phyloP scores from a whole-genome alignment of 352 stramenopile genomes.

The Pythium apleroticum region DNA sequence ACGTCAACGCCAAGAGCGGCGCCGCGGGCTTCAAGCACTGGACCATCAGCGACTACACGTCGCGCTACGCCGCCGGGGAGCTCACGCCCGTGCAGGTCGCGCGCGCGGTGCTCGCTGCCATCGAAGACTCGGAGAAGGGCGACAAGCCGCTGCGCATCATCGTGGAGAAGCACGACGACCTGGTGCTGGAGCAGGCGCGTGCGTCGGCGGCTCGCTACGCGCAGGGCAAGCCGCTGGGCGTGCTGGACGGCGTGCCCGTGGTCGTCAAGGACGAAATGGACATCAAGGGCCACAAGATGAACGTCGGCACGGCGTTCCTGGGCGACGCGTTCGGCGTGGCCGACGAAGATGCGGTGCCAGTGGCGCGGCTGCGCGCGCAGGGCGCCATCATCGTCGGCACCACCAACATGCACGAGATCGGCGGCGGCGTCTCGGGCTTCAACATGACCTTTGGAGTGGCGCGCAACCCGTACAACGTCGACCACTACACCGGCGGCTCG shows the following conservation, averaged over 20 bases:
- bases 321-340: slow-evolving; percentile 45
- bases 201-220: slow-evolving; percentile 72
- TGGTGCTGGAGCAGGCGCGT: slow-evolving; percentile 66
- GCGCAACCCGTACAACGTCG: slow-evolving; percentile 85
- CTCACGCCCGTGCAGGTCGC: slow-evolving; percentile 65
- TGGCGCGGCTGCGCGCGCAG: slow-evolving; percentile 57
- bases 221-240: slow-evolving; percentile 55
- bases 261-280: slow-evolving; percentile 88
- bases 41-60: slow-evolving; percentile 69
- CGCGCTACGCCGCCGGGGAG: slow-evolving; percentile 40
- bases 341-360: slow-evolving; percentile 45
- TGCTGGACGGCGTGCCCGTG: slow-evolving; percentile 88
- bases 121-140: slow-evolving; percentile 52
- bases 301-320: slow-evolving; percentile 78
- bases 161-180: slow-evolving; percentile 68
- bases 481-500: slow-evolving; percentile 89
- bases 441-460: slow-evolving; percentile 73
- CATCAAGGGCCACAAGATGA: slow-evolving; percentile 66
- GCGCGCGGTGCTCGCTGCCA: slow-evolving; percentile 53
- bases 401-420: slow-evolving; percentile 91
- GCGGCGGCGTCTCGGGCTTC: slow-evolving; percentile 70
- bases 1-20: slow-evolving; percentile 26
- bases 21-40: slow-evolving; percentile 58
- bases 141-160: slow-evolving; percentile 67
- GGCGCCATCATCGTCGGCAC: slow-evolving; percentile 89